Evolutionary conservation across 352 stramenopile genomes (phyloP).

Genomic region (Sclerospora graminicola): DNA sequence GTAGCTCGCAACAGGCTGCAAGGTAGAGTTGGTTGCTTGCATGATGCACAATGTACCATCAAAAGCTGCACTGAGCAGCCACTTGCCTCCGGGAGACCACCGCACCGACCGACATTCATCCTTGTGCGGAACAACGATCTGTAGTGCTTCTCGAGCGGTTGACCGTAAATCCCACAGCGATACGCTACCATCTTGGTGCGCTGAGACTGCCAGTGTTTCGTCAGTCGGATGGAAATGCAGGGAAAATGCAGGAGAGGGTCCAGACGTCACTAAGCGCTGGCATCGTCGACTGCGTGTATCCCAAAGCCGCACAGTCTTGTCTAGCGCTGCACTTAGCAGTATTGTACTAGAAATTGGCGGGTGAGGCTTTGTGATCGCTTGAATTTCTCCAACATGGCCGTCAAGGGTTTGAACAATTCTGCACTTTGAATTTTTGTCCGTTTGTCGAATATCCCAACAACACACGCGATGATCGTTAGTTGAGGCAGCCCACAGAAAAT

Average conservation of each 20-base stretch:
- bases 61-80: slow-evolving; percentile 51
- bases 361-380: slow-evolving; percentile 29
- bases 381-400: slow-evolving; percentile 59
- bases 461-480: slow-evolving; percentile 36
- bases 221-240: slow-evolving; percentile 37
- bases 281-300: slow-evolving; percentile 44
- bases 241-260: slow-evolving; percentile 24
- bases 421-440: slow-evolving; percentile 4
- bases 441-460: slow-evolving; percentile 38
- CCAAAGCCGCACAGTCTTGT: slow-evolving; percentile 62
- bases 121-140: slow-evolving; percentile 25
- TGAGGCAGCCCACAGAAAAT: too few species aligned
- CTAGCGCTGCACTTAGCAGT: slow-evolving; percentile 37
- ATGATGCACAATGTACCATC: slow-evolving; percentile 49
- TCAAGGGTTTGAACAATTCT: slow-evolving; percentile 30
- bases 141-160: slow-evolving; percentile 13
- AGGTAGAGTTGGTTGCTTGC: slow-evolving; percentile 5
- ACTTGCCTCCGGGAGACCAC: slow-evolving; percentile 48
- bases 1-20: slow-evolving; percentile 40
- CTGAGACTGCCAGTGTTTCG: slow-evolving; percentile 27
- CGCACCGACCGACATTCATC: slow-evolving; percentile 52
- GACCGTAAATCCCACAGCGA: slow-evolving; percentile 55
- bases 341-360: slow-evolving; percentile 1
- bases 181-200: slow-evolving; percentile 51
- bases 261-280: slow-evolving; percentile 33